Percentiles rank a stretch among this genome's conserved stretches.
These are phyloP conservation scores for Entomophthora muscae DNA, from an alignment of 371 early-diverging fungal species.

Conservation along the genomic window DNA sequence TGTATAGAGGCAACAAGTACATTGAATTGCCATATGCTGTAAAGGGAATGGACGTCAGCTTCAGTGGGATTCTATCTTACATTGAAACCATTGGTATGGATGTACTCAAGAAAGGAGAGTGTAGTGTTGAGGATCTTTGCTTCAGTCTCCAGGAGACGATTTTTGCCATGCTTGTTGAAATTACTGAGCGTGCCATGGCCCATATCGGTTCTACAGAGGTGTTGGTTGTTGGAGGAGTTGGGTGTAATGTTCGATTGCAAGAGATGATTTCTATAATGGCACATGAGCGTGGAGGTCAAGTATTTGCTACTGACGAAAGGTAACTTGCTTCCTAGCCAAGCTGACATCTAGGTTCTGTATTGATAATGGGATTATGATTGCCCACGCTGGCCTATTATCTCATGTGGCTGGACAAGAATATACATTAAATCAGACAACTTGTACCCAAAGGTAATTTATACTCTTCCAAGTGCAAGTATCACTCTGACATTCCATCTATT, in stretches of 20 bases:
- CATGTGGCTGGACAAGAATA: slow-evolving; percentile 53
- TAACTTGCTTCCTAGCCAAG: slow-evolving; percentile 15
- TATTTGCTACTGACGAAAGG: slow-evolving; percentile 96
- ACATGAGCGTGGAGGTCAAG: slow-evolving; percentile 66
- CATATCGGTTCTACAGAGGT: slow-evolving; percentile 90
- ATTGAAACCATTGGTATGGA: slow-evolving; percentile 66
- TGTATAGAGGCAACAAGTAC: slow-evolving; percentile 56
- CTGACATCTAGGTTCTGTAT: slow-evolving; percentile 74
- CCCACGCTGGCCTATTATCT: slow-evolving; percentile 85
- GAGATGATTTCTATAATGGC: slow-evolving; percentile 98
- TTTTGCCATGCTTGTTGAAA: slow-evolving; percentile 98
- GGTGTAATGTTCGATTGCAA: slow-evolving; percentile 92
- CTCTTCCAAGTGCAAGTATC: not conserved
- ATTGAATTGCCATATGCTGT: slow-evolving; percentile 93
- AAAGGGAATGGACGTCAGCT: slow-evolving; percentile 99
- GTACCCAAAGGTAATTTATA: slow-evolving; percentile 64
- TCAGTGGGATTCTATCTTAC: slow-evolving; percentile 86
- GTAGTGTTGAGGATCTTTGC: slow-evolving; percentile 81
- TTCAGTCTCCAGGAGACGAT: slow-evolving; percentile 96
- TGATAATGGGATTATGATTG: slow-evolving; percentile 99
- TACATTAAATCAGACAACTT: slow-evolving; percentile 63
- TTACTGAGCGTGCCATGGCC: slow-evolving; percentile 99
- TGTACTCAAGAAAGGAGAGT: slow-evolving; percentile 30
- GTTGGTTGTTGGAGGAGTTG: slow-evolving; percentile 98
- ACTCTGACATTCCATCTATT: too few species aligned